Evolutionary conservation across 1,284 basidiomycete species (phyloP).

Genomic region (Ceratobasidium sp.): DNA sequence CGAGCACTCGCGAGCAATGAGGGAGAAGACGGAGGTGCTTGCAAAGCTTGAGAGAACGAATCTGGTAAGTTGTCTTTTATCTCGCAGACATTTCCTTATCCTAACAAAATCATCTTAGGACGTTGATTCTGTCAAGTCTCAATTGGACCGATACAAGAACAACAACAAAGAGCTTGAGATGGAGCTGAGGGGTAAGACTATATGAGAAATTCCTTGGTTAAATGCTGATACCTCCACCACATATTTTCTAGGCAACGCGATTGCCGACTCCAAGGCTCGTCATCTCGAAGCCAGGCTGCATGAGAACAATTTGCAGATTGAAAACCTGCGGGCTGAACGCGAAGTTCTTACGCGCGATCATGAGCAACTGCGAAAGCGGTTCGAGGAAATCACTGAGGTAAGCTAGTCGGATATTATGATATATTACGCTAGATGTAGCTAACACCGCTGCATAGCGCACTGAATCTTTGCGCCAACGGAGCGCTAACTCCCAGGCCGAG

Average conservation of each 20-base stretch:
- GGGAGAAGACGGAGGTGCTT: conserved; percentile 72
- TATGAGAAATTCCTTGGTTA: not conserved
- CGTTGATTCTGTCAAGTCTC: conserved; percentile 77
- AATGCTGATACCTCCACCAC: conserved; percentile 43
- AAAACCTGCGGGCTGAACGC: conserved; percentile 79
- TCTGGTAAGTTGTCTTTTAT: conserved; percentile 62
- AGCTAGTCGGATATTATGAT: conserved; percentile 49
- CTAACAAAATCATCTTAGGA: conserved; percentile 63
- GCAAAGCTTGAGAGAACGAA: conserved; percentile 76
- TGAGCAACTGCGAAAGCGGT: conserved; percentile 75
- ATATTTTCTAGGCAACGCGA: conserved; percentile 66
- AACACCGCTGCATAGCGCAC: conserved; percentile 58
- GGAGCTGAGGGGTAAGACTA: conserved; percentile 70
- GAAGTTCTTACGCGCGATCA: conserved; percentile 73
- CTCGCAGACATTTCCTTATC: conserved; percentile 22
- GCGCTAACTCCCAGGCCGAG: conserved; percentile 70
- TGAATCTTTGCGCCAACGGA: conserved; percentile 72
- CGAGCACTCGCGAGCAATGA: conserved; percentile 71
- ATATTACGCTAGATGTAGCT: not conserved
- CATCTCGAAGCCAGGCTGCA: conserved; percentile 71
- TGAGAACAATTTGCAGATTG: conserved; percentile 75
- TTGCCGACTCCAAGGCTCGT: conserved; percentile 76
- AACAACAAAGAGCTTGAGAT: conserved; percentile 76
- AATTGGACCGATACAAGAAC: conserved; percentile 74
- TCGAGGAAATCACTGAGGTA: conserved; percentile 75